Percentiles rank a stretch among this genome's conserved stretches.
Evolutionary conservation across 2,329 filamentous ascomycete species (phyloP).

Genomic region (Aureobasidium melanogenum): DNA sequence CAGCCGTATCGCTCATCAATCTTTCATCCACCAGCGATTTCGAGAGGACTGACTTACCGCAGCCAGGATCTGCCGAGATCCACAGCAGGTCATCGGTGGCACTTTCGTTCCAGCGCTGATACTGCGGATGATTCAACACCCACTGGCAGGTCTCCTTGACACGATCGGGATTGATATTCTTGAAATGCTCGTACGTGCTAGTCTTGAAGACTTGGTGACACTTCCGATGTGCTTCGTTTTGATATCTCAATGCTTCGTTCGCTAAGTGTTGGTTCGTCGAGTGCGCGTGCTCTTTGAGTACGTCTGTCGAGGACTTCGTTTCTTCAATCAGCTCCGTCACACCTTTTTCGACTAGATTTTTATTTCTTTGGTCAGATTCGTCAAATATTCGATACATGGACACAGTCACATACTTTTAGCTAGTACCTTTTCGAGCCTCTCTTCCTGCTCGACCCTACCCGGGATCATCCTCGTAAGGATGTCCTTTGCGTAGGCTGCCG

Average conservation of each 20-base stretch:
- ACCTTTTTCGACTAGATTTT: too few relatives aligned
- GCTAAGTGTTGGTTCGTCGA: too few relatives aligned
- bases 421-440: too few relatives aligned
- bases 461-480: constrained; percentile 1
- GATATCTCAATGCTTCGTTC: not conserved
- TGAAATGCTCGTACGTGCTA: constrained; percentile 22
- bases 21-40: constrained; percentile 25
- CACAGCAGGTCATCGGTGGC: constrained; percentile 25
- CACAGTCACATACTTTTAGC: too few relatives aligned
- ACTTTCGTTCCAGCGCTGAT: constrained; percentile 21
- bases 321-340: too few relatives aligned
- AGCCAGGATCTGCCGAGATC: constrained; percentile 34
- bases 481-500: constrained; percentile 19
- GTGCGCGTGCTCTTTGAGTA: too few relatives aligned
- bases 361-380: too few relatives aligned
- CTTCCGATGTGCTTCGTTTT: not conserved
- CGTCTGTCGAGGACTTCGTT: too few relatives aligned
- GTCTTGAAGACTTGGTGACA: constrained; percentile 20
- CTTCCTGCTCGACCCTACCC: not conserved
- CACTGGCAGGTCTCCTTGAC: constrained; percentile 27
- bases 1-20: not conserved
- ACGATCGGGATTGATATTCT: constrained; percentile 25
- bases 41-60: constrained; percentile 33
- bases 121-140: constrained; percentile 23
- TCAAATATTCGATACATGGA: too few relatives aligned